These are phyloP conservation scores for Fusarium euwallaceae DNA, from an alignment of 2,329 filamentous ascomycete species.

Conservation along the genomic window DNA sequence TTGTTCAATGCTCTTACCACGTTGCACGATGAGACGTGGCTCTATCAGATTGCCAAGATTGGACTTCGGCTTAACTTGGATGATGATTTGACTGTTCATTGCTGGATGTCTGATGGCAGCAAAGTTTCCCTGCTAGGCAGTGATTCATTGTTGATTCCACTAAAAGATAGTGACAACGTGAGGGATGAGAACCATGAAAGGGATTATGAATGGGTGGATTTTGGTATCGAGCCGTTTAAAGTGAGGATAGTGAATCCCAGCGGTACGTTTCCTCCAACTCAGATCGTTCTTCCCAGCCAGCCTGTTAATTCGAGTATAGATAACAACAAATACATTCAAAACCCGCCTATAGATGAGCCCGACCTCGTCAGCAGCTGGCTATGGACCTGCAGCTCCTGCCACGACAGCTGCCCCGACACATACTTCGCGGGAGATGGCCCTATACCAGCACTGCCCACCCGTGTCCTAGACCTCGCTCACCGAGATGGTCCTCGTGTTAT, in stretches of 20 bases:
- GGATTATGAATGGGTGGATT: not conserved
- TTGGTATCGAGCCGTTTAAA: not conserved
- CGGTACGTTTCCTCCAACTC: not conserved
- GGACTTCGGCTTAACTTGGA: not conserved
- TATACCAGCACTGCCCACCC: not conserved
- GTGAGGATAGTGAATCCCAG: not conserved
- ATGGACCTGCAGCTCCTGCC: not conserved
- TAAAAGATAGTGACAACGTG: not conserved
- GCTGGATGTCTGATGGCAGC: not conserved
- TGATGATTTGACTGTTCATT: not conserved
- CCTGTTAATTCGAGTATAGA: not conserved
- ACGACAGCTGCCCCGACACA: not conserved
- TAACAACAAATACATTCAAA: not conserved
- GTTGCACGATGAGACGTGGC: not conserved
- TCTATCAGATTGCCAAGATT: not conserved
- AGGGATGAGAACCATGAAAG: not conserved
- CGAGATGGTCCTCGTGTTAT: not conserved
- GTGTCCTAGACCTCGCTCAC: not conserved
- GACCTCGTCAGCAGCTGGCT: not conserved
- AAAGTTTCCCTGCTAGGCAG: not conserved
- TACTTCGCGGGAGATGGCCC: not conserved
- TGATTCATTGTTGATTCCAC: not conserved
- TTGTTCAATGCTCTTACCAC: not conserved
- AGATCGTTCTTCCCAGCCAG: too few relatives aligned
- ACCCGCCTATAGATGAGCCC: not conserved